Evolutionary conservation across 495 filamentous ascomycete species (phyloP), one percentile per base, ranked within the genome.

Genomic region (Podospora pseudocomata): DNA sequence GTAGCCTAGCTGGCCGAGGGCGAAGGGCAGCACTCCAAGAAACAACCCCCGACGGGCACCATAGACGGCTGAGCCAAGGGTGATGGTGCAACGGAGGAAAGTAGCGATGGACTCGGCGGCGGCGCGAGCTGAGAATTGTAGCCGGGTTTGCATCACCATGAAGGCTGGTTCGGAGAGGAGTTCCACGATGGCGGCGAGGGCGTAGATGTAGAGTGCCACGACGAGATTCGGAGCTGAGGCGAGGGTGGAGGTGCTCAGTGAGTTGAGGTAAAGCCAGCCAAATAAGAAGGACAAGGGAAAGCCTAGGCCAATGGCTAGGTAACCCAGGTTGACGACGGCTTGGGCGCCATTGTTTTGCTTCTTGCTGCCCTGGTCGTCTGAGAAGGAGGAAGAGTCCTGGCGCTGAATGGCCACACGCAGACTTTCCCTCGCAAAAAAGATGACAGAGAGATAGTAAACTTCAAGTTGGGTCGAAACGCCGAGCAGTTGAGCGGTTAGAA

Each of bases 351-450:
- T 56, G 65, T 70, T 60, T 58, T 77, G 59, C 58, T 77, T 68
- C 60, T 74, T 63, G 27, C 64, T 65, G 15, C 62, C 60, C 18
- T 62, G 28, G 53, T 26, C 18, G 1, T 26, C 28, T 32, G 66
- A 59, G 18, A 65, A 34, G 53, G 27, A 59, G 2, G 59, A 66
- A 0, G 65, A 60, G 30, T 87, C 83, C 68, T 96, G 91, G 67
- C 94, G 85, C 77, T 97, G 94, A 49, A 96, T 85, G 3, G 93
- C 93, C 26, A 93, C 88, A 19, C 95, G 86, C 56, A 98, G 80
- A 65, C 89, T 92, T 79, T 99, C 95, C 34, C 95, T 84, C 0
- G 95, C 91, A 71, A 98, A 98, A 76, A 93, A 97, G 2, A 98
- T 82, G 13, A 96, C 88, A 2, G 92, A 90, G 32, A 94, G 89